phyloP scores from a whole-genome alignment of 768 basidiomycete genomes.

The Mycena galericulata region DNA sequence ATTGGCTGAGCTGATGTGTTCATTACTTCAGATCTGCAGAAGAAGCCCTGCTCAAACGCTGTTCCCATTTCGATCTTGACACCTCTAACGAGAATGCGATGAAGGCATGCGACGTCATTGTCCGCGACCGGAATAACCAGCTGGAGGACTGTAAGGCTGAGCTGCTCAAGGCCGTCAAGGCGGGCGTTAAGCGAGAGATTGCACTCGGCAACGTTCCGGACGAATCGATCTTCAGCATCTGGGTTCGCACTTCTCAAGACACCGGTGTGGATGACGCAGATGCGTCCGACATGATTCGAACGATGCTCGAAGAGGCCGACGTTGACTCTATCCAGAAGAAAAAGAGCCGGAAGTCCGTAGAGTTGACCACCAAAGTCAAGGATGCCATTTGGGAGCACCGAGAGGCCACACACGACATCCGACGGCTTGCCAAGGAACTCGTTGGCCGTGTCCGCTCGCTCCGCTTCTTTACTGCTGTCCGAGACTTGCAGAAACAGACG shows the following conservation, averaged over 20 bases:
- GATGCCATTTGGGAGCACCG: constrained; percentile 84
- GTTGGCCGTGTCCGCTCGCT: constrained; percentile 90
- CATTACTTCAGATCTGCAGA: constrained; percentile 75
- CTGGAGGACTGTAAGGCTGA: constrained; percentile 84
- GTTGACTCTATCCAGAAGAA: constrained; percentile 62
- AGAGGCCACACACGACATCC: constrained; percentile 88
- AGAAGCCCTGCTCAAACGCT: constrained; percentile 94
- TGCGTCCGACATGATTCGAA: constrained; percentile 69
- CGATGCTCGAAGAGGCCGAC: constrained; percentile 71
- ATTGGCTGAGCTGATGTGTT: constrained; percentile 8
- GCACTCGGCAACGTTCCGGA: constrained; percentile 69
- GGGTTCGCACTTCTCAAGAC: constrained; percentile 73
- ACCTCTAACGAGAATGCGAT: constrained; percentile 80
- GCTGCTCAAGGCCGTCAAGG: constrained; percentile 71
- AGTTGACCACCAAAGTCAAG: constrained; percentile 65
- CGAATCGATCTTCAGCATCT: constrained; percentile 86
- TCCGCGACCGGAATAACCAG: constrained; percentile 83
- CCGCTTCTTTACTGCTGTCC: constrained; percentile 92
- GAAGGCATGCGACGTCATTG: constrained; percentile 94
- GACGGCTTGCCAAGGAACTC: constrained; percentile 87
- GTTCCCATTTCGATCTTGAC: constrained; percentile 94
- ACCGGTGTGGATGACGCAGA: constrained; percentile 86
- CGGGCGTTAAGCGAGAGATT: constrained; percentile 77
- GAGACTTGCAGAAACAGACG: constrained; percentile 85
- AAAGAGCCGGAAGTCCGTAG: constrained; percentile 66